These are phyloP conservation scores for Paecilomyces formosus DNA, from an alignment of 2,329 filamentous ascomycete species.

Conservation along the genomic window DNA sequence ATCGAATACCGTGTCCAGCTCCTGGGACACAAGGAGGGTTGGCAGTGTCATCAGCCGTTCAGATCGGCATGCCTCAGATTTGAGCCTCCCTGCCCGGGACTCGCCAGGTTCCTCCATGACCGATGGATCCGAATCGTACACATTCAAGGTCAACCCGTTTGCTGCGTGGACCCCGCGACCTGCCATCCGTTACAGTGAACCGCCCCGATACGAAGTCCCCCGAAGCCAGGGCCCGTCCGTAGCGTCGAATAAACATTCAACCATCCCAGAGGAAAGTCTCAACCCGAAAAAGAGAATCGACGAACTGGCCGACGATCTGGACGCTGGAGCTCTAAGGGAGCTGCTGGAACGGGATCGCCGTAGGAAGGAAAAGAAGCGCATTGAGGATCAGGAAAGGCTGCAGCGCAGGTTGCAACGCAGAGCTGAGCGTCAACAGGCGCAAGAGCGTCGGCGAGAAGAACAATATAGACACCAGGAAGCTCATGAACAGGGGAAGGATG, in stretches of 20 bases:
- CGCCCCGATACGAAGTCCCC: slow-evolving; percentile 50
- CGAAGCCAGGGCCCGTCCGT: slow-evolving; percentile 41
- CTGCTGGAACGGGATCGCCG: slow-evolving; percentile 84
- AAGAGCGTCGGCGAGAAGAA: slow-evolving; percentile 39
- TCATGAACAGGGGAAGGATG: slow-evolving; percentile 5
- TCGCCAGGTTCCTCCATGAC: slow-evolving; percentile 73
- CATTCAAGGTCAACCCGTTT: slow-evolving; percentile 73
- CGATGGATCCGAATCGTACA: slow-evolving; percentile 63
- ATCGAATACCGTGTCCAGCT: slow-evolving; percentile 53
- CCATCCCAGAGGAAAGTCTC: slow-evolving; percentile 53
- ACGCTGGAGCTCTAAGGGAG: slow-evolving; percentile 75
- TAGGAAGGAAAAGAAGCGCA: slow-evolving; percentile 66
- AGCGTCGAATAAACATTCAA: slow-evolving; percentile 44
- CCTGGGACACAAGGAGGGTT: slow-evolving; percentile 57
- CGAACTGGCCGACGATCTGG: slow-evolving; percentile 73
- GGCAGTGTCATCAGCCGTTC: slow-evolving; percentile 51
- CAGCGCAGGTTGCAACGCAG: slow-evolving; percentile 39
- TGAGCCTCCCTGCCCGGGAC: slow-evolving; percentile 65
- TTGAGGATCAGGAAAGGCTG: slow-evolving; percentile 59
- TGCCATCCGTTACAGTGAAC: slow-evolving; percentile 66
- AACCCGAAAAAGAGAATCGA: slow-evolving; percentile 58
- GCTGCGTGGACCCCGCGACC: slow-evolving; percentile 80
- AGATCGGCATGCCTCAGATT: slow-evolving; percentile 59
- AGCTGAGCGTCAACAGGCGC: slow-evolving; percentile 50
- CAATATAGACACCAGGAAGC: slow-evolving; percentile 1